Evolutionary conservation across 1,139 yeast genomes (phyloP), one percentile per base, ranked within the genome.

Genomic region (Kodamaea derodonti): DNA sequence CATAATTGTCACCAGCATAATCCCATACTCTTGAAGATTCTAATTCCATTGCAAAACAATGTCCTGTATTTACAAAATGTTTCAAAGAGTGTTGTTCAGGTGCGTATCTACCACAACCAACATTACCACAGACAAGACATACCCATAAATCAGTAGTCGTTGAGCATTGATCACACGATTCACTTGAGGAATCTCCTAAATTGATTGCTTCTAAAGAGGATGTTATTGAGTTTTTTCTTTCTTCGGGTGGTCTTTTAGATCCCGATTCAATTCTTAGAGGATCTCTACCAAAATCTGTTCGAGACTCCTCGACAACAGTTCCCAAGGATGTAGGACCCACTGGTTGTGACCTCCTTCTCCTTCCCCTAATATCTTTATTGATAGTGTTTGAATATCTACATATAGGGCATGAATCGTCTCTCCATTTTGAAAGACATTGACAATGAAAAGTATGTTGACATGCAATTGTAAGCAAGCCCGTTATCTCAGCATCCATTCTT

Each of bases 361-460:
- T 42, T 5, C 60, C 54, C 26, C 71, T 47, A 12, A 65, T 61
- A 30, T 58, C 58, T 32, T 57, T 63, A 42, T 64, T 68, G 6
- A 62, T 49, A 38, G 56, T 63, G 38, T 66, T 78, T 4, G 95
- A 80, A 50, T 86, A 85, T 24, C 97, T 65, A 54, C 97, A 90
- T 4, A 90, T 88, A 0, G 97, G 97, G 54, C 97, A 90, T 20
- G 87, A 78, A 40, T 87, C 95, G 52, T 87, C 95, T 37, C 78
- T 77, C 97, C 97, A 90, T 58, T 83, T 84, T 24, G 87, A 78
- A 34, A 90, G 65, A 54, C 97, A 90, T 47, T 77, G 85, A 48
- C 95, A 88, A 56, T 90, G 97, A 58, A 87, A 90, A 0, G 96
- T 87, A 54, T 90, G 97, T 53, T 86, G 96, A 45, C 97, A 90